Conservation (phyloP, 2,329 filamentous ascomycete species). For the Nemania serpens region DNA sequence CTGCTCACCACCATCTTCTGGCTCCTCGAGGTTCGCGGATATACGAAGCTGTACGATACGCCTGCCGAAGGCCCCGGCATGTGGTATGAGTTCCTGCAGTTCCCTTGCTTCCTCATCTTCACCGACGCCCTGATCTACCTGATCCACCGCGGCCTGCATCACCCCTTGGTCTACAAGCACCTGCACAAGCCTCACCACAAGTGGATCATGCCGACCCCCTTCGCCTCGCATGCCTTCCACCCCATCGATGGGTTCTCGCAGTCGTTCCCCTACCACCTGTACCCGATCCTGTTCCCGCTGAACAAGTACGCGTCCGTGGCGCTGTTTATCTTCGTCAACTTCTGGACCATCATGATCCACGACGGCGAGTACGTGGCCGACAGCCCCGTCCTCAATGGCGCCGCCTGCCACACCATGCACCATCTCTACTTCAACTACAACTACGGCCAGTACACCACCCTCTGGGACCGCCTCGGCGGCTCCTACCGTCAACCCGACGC, state of each 20-base stretch:
- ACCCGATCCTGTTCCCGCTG: constrained; percentile 89
- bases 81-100: constrained; percentile 81
- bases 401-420: constrained; percentile 92
- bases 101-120: constrained; percentile 79
- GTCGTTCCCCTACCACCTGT: constrained; percentile 88
- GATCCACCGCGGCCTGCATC: constrained; percentile 77
- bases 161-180: constrained; percentile 77
- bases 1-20: constrained; percentile 81
- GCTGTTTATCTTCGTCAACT: constrained; percentile 90
- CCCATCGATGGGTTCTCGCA: constrained; percentile 89
- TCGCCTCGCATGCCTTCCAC: constrained; percentile 92
- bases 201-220: constrained; percentile 98
- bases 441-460: constrained; percentile 91
- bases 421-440: constrained; percentile 89
- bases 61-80: constrained; percentile 73
- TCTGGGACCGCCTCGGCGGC: constrained; percentile 86
- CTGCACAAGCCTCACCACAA: constrained; percentile 98
- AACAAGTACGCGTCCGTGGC: constrained; percentile 87
- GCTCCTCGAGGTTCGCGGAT: constrained; percentile 80
- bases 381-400: constrained; percentile 89
- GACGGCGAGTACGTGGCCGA: constrained; percentile 94
- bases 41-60: constrained; percentile 86
- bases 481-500: constrained; percentile 86
- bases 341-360: constrained; percentile 96
- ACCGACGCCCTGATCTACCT: constrained; percentile 81